Base-by-base conservation (phyloP, 345 rosid species). In the Litchi chinensis region DNA sequence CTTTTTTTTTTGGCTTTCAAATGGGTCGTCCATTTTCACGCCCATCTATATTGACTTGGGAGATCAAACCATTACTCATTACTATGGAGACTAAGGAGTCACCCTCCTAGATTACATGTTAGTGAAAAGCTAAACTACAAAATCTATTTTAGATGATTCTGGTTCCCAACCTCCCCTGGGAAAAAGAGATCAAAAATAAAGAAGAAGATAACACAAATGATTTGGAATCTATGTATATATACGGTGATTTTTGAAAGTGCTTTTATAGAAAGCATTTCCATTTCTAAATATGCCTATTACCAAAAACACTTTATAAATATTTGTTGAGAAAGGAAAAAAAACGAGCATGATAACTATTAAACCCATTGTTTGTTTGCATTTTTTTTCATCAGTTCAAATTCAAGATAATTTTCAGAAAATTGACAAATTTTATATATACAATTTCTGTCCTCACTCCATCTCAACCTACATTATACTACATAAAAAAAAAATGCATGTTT, bases 31-130 rank as follows among this genome's bases (percentile, higher is more conserved):
- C 82, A 85, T 79, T 80, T 84, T 79, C 69, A 74, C 78, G 89
- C 85, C 89, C 86, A 67, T 86, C 82, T 68, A 84, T 59, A 77
- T 86, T 86, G 91, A 88, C 91, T 80, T 18, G 43, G 40, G 28
- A 73, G 52, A 75, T 82, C 85, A 82, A 84, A 79, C 26, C 52
- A 66, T 43, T 72, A 83, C 89, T 88, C 85, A 88, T 88, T 77
- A 79, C 74, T 8, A 0, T 54, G 79, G 65, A 76, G 87, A 84
- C 88, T 76, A 74, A 32, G 62, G 44, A 70, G 85, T 75, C 85
- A 78, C 46, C 86, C 74, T 71, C 69, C 19, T 16, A 71, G 87
- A 86, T 86, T 70, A 57, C 84, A 85, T 88, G 91, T 85, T 83
- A 16, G 74, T 82, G 43, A 83, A 88, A 85, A 86, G 89, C 86